Conservation (phyloP, 2,329 filamentous ascomycete species). For the Scedosporium apiospermum region DNA sequence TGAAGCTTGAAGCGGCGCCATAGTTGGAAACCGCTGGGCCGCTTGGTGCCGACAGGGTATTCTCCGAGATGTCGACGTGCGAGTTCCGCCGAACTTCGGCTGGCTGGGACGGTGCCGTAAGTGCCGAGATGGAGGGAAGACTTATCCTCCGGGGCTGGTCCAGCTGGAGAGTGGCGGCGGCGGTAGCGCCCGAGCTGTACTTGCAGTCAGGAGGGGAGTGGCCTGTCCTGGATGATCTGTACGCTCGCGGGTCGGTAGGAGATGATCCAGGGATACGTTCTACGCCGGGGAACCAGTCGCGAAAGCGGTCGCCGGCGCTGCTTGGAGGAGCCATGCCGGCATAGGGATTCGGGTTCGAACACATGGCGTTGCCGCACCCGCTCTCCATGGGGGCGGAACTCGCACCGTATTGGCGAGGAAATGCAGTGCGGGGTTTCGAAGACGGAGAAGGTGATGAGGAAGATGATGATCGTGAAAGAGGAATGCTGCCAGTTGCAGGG, state of each 20-base stretch:
- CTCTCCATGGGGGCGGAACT: not conserved
- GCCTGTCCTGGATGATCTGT: not conserved
- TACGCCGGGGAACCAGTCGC: constrained; percentile 1
- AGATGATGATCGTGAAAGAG: not conserved
- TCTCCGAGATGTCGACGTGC: not conserved
- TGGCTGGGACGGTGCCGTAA: not conserved
- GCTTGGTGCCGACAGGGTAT: not conserved
- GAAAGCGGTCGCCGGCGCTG: not conserved
- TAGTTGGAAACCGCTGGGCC: not conserved
- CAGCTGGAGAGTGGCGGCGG: not conserved
- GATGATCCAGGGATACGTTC: not conserved
- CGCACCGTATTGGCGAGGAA: not conserved
- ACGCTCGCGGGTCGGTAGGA: not conserved
- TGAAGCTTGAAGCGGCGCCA: not conserved
- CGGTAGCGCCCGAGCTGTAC: not conserved
- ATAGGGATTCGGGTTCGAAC: not conserved
- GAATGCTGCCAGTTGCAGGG: not conserved
- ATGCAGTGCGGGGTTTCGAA: not conserved
- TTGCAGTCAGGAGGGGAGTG: not conserved
- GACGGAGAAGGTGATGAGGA: not conserved
- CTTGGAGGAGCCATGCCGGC: not conserved
- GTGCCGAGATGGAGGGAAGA: constrained; percentile 1
- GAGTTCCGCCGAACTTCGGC: not conserved
- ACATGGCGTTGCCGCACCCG: not conserved
- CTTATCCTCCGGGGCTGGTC: constrained; percentile 1